These are phyloP conservation scores for Globisporangium nodosum DNA, from an alignment of 352 stramenopile species.

Conservation along the genomic window DNA sequence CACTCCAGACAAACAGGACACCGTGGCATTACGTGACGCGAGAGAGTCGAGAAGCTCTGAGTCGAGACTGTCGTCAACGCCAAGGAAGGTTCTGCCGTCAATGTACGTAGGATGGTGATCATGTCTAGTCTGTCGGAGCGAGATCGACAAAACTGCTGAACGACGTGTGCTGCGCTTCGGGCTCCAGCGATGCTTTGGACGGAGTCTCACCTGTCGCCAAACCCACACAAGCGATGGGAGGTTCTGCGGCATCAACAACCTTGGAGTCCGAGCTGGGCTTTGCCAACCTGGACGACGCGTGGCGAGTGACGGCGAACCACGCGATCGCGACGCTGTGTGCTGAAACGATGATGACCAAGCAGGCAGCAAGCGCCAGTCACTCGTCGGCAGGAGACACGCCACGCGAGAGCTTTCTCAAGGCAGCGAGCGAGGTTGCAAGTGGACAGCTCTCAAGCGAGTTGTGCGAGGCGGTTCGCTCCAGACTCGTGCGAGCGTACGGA, in stretches of 20 bases:
- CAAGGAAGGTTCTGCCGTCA: slow-evolving; percentile 32
- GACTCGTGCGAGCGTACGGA: slow-evolving; percentile 32
- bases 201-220: background rate
- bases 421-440: slow-evolving; percentile 14
- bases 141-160: background rate
- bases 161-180: background rate
- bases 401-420: slow-evolving; percentile 18
- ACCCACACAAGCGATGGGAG: background rate
- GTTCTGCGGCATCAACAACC: no score
- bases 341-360: slow-evolving; percentile 3
- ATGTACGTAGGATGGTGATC: slow-evolving; percentile 13
- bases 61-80: slow-evolving; percentile 12
- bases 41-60: background rate
- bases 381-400: slow-evolving; percentile 1
- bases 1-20: slow-evolving; percentile 13
- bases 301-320: slow-evolving; percentile 44
- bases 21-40: background rate
- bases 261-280: slow-evolving; percentile 7
- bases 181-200: background rate
- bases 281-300: slow-evolving; percentile 35
- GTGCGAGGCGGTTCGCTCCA: slow-evolving; percentile 21
- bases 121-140: background rate
- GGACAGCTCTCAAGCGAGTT: slow-evolving; percentile 14
- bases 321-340: slow-evolving; percentile 32
- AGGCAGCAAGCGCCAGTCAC: background rate